Evolutionary conservation across 306 rosid species (phyloP), one percentile per base, ranked within the genome.

Genomic region (Prunus campanulata): DNA sequence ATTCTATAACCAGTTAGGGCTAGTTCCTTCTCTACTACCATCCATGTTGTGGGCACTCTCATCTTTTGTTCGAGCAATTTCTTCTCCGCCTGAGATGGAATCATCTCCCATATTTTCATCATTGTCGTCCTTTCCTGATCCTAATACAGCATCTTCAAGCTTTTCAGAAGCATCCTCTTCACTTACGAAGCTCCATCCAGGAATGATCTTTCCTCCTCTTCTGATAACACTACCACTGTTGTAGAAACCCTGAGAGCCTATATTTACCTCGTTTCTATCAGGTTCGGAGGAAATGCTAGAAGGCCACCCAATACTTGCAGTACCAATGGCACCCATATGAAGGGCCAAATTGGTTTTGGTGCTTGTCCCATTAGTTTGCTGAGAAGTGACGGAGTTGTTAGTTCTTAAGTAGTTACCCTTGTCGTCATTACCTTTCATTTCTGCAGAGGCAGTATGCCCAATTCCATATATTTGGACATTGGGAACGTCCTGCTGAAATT

Each of bases 61-160:
- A 42, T 67, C 61, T 49, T 74, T 79, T 66, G 68, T 55, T 54
- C 6, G 39, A 51, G 30, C 74, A 82, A 74, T 46, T 20, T 83
- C 88, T 76, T 82, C 84, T 3, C 46, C 81, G 61, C 39, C 81
- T 4, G 85, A 87, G 84, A 78, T 83, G 68, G 72, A 29, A 61
- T 83, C 75, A 56, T 80, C 85, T 71, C 29, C 82, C 83, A 70
- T 75, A 42, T 35, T 30, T 61, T 69, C 87, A 48, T 84, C 81
- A 60, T 78, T 74, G 80, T 81, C 88, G 50, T 80, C 81, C 72
- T 82, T 84, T 8, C 70, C 63, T 75, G 85, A 84, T 81, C 83
- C 74, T 69, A 72, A 51, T 22, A 75, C 78, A 30, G 46, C 83
- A 71, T 75, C 82, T 76, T 83, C 83, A 46, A 72, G 64, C 74